Percentiles rank a stretch among this genome's conserved stretches.
These are phyloP conservation scores for Fomitopsis serialis DNA, from an alignment of 768 basidiomycete genomes.

Conservation along the genomic window DNA sequence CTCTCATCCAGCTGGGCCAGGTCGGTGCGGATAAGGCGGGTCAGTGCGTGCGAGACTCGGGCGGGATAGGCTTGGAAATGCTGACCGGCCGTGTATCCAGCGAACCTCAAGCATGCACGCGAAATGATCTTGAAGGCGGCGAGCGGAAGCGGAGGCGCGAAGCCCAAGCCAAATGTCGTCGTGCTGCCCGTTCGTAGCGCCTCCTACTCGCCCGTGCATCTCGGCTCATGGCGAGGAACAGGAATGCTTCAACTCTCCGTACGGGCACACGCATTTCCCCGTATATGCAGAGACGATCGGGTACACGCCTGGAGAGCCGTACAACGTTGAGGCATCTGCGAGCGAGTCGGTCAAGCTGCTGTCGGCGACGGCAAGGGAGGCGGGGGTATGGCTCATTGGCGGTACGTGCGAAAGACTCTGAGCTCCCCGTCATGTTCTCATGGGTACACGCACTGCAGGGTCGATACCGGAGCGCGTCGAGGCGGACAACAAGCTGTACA, in stretches of 20 bases:
- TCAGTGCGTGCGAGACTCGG: background rate
- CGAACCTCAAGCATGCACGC: conserved; percentile 79
- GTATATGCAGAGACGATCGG: conserved; percentile 78
- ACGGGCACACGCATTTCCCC: conserved; percentile 76
- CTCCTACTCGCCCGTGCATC: background rate
- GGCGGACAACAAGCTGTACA: conserved; percentile 68
- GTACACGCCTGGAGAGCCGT: conserved; percentile 51
- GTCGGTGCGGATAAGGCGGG: conserved; percentile 60
- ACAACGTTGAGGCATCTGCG: conserved; percentile 45
- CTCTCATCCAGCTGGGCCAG: conserved; percentile 85
- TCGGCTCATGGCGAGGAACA: conserved; percentile 21
- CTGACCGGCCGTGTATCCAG: conserved; percentile 22
- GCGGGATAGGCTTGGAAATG: background rate
- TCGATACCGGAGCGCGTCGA: conserved; percentile 86
- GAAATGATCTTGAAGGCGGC: conserved; percentile 77
- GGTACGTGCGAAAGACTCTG: conserved; percentile 38
- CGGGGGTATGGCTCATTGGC: conserved; percentile 86
- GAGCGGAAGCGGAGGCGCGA: conserved; percentile 21
- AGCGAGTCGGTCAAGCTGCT: conserved; percentile 83
- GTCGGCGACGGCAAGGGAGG: conserved; percentile 72
- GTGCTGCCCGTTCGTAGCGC: conserved; percentile 67
- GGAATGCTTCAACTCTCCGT: conserved; percentile 91
- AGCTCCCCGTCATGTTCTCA: background rate
- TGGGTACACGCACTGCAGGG: conserved; percentile 40
- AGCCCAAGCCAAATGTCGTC: conserved; percentile 68